These are phyloP conservation scores for Delonix regia DNA, from an alignment of 306 rosid species.

Conservation along the genomic window DNA sequence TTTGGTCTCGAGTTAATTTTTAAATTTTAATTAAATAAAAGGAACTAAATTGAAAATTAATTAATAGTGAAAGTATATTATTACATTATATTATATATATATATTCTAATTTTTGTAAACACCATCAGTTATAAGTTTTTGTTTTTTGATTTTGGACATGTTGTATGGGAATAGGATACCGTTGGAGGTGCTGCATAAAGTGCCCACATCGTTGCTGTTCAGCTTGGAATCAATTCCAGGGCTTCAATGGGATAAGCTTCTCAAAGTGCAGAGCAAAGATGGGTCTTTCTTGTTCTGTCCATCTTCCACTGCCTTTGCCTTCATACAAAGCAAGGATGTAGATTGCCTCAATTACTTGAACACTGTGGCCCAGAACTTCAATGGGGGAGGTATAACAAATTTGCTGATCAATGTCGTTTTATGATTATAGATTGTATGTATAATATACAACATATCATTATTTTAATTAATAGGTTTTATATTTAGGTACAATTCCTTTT, in stretches of 20 bases:
- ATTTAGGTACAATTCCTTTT: too few relatives aligned
- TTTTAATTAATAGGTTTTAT: too few relatives aligned
- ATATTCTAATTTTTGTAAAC: too few relatives aligned
- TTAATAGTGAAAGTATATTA: too few relatives aligned
- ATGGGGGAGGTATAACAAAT: constrained; percentile 41
- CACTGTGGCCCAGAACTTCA: constrained; percentile 38
- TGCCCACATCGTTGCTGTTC: constrained; percentile 57
- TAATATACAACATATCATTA: too few relatives aligned
- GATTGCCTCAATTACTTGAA: constrained; percentile 55
- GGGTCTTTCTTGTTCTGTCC: constrained; percentile 70
- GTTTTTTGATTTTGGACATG: background rate
- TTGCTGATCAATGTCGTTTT: too few relatives aligned
- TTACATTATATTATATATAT: too few relatives aligned
- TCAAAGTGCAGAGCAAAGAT: constrained; percentile 55
- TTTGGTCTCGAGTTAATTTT: too few relatives aligned
- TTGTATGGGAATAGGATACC: constrained; percentile 51
- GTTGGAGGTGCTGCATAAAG: constrained; percentile 59
- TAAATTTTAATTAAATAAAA: too few relatives aligned
- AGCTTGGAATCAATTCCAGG: constrained; percentile 69
- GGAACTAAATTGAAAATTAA: too few relatives aligned
- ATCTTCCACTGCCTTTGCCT: constrained; percentile 71
- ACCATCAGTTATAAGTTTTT: too few relatives aligned
- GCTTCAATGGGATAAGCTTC: constrained; percentile 67
- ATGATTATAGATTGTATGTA: too few relatives aligned
- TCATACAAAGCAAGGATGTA: constrained; percentile 50